These are phyloP conservation scores for Schizopora paradoxa DNA, from an alignment of 1,284 basidiomycete genomes.

Conservation along the genomic window DNA sequence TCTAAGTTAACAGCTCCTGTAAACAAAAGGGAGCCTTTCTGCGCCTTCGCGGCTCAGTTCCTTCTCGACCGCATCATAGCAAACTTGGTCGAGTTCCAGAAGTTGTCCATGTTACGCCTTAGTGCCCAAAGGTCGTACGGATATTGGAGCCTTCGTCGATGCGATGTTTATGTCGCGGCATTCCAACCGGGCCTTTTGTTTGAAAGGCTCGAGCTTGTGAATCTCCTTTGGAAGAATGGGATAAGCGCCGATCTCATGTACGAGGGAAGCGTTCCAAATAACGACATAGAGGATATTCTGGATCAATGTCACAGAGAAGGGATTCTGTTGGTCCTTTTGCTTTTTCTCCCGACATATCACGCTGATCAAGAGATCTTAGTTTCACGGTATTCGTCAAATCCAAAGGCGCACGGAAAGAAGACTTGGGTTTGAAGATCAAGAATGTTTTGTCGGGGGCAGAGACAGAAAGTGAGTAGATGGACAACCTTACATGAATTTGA, in stretches of 20 bases:
- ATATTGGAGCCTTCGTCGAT: slow-evolving; percentile 80
- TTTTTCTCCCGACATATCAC: slow-evolving; percentile 13
- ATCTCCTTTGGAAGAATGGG: slow-evolving; percentile 73
- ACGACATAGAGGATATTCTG: slow-evolving; percentile 57
- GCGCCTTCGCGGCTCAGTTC: slow-evolving; percentile 74
- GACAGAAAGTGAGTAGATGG: slow-evolving; percentile 49
- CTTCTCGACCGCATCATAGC: slow-evolving; percentile 75
- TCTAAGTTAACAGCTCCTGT: slow-evolving; percentile 49
- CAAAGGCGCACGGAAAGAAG: slow-evolving; percentile 50
- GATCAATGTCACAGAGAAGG: slow-evolving; percentile 70
- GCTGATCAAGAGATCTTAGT: slow-evolving; percentile 34
- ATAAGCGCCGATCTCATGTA: slow-evolving; percentile 89
- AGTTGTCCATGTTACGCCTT: slow-evolving; percentile 60
- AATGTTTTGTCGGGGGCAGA: slow-evolving; percentile 72
- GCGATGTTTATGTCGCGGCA: slow-evolving; percentile 80
- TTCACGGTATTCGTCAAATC: slow-evolving; percentile 69
- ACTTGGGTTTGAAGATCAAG: slow-evolving; percentile 73
- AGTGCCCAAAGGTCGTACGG: slow-evolving; percentile 82
- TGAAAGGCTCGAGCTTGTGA: slow-evolving; percentile 73
- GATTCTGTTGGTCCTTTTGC: slow-evolving; percentile 52
- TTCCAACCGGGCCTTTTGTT: slow-evolving; percentile 71
- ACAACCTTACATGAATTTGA: slow-evolving; percentile 1
- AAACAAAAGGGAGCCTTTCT: slow-evolving; percentile 45
- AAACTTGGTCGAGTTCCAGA: slow-evolving; percentile 68
- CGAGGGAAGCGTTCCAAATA: slow-evolving; percentile 57